Conservation (phyloP, 805 yeast genomes). For the Limtongozyma cylindracea region DNA sequence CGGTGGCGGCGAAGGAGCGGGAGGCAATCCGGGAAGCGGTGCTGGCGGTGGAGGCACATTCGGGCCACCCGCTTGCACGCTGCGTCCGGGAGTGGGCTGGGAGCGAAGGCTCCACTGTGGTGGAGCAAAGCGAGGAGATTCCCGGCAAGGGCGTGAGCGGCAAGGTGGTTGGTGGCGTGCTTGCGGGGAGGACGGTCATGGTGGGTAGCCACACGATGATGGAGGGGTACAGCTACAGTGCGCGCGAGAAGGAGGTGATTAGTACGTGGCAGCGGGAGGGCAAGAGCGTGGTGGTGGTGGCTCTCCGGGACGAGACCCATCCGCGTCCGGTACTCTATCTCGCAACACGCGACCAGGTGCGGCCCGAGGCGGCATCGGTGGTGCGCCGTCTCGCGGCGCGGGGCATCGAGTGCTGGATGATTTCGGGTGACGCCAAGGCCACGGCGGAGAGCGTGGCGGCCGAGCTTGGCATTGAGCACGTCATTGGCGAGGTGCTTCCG, state of each 20-base stretch:
- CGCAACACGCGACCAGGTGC: constrained; percentile 33
- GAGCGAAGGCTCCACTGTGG: constrained; percentile 49
- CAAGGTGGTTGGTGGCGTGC: no score
- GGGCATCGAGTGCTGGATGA: constrained; percentile 43
- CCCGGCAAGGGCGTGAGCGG: constrained; percentile 1
- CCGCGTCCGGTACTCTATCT: no score
- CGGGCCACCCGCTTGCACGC: constrained; percentile 17
- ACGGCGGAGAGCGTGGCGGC: constrained; percentile 46
- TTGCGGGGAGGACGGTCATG: no score
- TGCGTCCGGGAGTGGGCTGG: constrained; percentile 36
- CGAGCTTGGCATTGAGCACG: constrained; percentile 41
- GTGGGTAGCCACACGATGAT: no score
- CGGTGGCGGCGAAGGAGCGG: no score
- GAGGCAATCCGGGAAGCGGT: no score
- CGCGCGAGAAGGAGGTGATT: no score
- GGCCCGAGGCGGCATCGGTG: constrained; percentile 30
- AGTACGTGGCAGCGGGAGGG: no score
- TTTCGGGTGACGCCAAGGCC: constrained; percentile 44
- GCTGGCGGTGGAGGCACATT: background rate
- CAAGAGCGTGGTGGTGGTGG: no score
- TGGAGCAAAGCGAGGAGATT: constrained; percentile 77
- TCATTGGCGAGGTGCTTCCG: constrained; percentile 60
- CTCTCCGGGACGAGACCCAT: no score
- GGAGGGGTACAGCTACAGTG: no score
- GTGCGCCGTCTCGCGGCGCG: constrained; percentile 12